These are phyloP conservation scores for Candida ipomoeae DNA, from an alignment of 805 yeast genomes.

Conservation along the genomic window DNA sequence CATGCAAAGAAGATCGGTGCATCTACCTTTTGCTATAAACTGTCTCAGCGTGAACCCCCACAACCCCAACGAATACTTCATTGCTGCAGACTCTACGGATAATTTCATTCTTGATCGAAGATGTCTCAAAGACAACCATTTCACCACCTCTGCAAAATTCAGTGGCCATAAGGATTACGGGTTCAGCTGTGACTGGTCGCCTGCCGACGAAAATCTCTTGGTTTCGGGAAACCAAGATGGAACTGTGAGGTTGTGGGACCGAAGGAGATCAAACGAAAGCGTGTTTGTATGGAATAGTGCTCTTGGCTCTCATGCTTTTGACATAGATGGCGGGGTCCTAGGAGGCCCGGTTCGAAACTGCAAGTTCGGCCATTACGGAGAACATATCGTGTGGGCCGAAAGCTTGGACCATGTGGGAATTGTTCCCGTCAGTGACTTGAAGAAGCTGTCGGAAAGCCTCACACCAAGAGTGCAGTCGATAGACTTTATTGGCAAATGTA, in stretches of 20 bases:
- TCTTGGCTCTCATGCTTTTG: conserved; percentile 22
- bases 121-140: conserved; percentile 6
- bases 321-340: conserved; percentile 14
- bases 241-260: conserved; percentile 51
- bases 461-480: conserved; percentile 40
- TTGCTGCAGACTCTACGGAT: conserved; percentile 49
- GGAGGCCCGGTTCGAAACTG: conserved; percentile 53
- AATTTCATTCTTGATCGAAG: conserved; percentile 46
- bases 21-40: conserved; percentile 48
- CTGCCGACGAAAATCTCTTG: conserved; percentile 35
- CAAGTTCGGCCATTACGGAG: conserved; percentile 45
- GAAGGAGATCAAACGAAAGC: conserved; percentile 29
- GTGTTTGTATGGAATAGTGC: conserved; percentile 35
- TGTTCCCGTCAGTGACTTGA: conserved; percentile 35
- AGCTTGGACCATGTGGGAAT: conserved; percentile 56
- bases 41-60: conserved; percentile 41
- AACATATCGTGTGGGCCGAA: conserved; percentile 52
- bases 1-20: conserved; percentile 8
- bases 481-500: conserved; percentile 54
- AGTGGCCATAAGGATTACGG: conserved; percentile 53
- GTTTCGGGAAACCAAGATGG: conserved; percentile 63
- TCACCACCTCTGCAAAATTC: conserved; percentile 15
- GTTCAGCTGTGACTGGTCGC: conserved; percentile 59
- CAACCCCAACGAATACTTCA: conserved; percentile 34
- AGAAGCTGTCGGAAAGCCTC: conserved; percentile 8